Base-by-base conservation (phyloP, 192 early-diverging fungal genomes). In the Thamnidium elegans region DNA sequence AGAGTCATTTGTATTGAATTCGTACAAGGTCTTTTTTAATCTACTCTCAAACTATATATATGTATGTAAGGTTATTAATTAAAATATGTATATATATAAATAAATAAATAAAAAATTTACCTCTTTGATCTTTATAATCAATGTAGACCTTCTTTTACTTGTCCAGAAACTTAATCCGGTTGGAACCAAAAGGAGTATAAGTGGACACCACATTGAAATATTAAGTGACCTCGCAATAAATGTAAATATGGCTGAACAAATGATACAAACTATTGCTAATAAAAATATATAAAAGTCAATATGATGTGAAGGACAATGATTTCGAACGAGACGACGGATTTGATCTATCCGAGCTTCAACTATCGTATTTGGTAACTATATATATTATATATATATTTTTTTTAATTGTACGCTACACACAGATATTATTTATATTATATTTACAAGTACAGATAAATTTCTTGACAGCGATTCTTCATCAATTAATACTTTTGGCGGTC, bases 131-230 rank as follows among this genome's bases (percentile, higher is more conserved):
- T 17, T 31, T 19, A 39, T 10, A 56, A 56, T 30, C 10, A 56
- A 14, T 34, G 34, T 56, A 19, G 55, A 56, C 34, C 55, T 39
- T 56, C 55, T 36, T 56, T 56, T 56, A 36, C 55, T 56, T 56
- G 55, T 56, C 55, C 55, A 56, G 32, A 56, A 56, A 10, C 55
- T 56, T 10, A 56, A 17, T 7, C 55, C 55, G 4, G 67, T 58
- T 34, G 67, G 67, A 44, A 68, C 53, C 30, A 68, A 52, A 13
- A 68, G 59, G 10, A 68, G 45, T 13, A 68, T 34, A 59, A 68
- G 67, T 44, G 67, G 67, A 62, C 58, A 68, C 67, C 67, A 68
- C 67, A 68, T 68, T 51, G 67, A 68, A 39, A 68, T 61, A 62
- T 59, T 58, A 17, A 52, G 58, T n/a, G 67, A 60, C 14, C 67